phyloP scores from a whole-genome alignment of 768 basidiomycete species.

The Auricularia heimuer region DNA sequence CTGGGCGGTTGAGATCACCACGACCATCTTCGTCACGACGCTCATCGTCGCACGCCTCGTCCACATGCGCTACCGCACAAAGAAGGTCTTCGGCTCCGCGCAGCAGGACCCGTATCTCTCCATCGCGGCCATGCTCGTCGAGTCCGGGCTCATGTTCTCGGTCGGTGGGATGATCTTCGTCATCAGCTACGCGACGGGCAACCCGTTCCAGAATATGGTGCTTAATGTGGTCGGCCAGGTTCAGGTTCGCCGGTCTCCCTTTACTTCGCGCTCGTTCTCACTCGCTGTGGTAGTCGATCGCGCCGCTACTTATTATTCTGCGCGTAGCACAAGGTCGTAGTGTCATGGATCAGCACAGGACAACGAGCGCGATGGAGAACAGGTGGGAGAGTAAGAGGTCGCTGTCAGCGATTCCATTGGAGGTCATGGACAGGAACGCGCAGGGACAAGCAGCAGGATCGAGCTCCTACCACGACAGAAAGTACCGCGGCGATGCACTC shows the following conservation, averaged over 20 bases:
- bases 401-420: no score
- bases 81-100: neutral
- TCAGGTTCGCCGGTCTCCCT: conserved; percentile 10
- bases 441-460: no score
- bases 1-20: conserved; percentile 15
- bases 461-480: no score
- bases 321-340: neutral
- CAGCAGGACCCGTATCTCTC: neutral
- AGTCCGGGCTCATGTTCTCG: conserved; percentile 25
- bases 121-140: conserved; percentile 23
- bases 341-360: neutral
- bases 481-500: no score
- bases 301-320: neutral
- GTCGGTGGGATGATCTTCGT: conserved; percentile 22
- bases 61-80: conserved; percentile 15
- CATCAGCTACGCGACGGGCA: conserved; percentile 18
- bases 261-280: neutral
- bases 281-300: neutral
- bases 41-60: conserved; percentile 24
- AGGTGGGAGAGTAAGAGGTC: no score
- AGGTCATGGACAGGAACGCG: no score
- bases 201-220: conserved; percentile 23
- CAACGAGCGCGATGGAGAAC: no score
- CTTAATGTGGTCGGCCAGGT: conserved; percentile 24
- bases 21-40: conserved; percentile 26